Evolutionary conservation across 441 rosid genomes (phyloP).

Genomic region (Eruca vesicaria): DNA sequence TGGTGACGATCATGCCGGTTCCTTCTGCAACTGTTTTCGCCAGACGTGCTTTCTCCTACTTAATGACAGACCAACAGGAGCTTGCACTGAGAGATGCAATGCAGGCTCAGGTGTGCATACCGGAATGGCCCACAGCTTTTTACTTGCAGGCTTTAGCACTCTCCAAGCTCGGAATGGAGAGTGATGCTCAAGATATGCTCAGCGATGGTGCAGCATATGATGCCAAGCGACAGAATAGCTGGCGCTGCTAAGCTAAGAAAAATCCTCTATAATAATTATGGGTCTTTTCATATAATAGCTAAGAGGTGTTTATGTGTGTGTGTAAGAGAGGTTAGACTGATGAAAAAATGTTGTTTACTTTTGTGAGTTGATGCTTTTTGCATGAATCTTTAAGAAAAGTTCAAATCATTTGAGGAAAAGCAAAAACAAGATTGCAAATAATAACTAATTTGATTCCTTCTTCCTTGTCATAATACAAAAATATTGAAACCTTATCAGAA

Average conservation of each 20-base stretch:
- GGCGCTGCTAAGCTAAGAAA: conserved; percentile 49
- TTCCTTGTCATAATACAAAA: conserved; percentile 24
- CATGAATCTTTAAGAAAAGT: conserved; percentile 16
- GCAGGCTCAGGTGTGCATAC: conserved; percentile 96
- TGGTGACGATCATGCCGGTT: conserved; percentile 76
- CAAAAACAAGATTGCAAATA: conserved; percentile 20
- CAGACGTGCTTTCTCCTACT: conserved; percentile 74
- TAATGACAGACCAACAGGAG: conserved; percentile 83
- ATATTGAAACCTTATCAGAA: conserved; percentile 13
- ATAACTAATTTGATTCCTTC: conserved; percentile 25
- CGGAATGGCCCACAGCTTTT: conserved; percentile 97
- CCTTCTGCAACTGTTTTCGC: conserved; percentile 90
- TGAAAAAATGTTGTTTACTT: conserved; percentile 15
- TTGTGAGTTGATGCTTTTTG: conserved; percentile 23
- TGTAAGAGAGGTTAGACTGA: conserved; percentile 12
- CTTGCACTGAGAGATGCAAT: conserved; percentile 91
- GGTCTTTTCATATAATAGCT: conserved; percentile 19
- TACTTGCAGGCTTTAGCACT: conserved; percentile 96
- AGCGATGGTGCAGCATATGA: conserved; percentile 89
- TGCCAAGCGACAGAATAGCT: conserved; percentile 73
- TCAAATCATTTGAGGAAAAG: conserved; percentile 1
- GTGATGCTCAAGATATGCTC: conserved; percentile 98
- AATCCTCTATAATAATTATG: conserved; percentile 23
- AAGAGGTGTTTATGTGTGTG: conserved; percentile 17
- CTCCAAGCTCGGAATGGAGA: conserved; percentile 94